Evolutionary conservation across 106 monocot genomes (phyloP).

Genomic region (Dioscorea zingiberensis): DNA sequence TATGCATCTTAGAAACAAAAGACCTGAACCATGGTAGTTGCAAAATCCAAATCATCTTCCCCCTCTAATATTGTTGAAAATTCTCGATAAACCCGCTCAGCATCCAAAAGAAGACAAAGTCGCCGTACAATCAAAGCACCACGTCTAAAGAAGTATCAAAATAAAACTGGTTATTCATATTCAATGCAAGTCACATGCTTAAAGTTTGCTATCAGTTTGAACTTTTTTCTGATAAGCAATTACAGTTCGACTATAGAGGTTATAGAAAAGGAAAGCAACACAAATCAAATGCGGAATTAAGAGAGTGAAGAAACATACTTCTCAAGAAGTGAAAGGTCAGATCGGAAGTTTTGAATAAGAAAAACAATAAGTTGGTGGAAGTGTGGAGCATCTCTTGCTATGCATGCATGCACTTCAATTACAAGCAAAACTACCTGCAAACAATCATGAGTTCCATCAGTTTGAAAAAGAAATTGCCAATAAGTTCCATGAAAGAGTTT

Average conservation of each 20-base stretch:
- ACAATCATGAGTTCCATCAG: neutral
- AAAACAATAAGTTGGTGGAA: slow-evolving; percentile 58
- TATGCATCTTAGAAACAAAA: neutral
- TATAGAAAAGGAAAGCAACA: neutral
- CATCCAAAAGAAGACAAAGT: slow-evolving; percentile 84
- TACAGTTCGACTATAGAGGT: neutral
- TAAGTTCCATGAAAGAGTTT: too few relatives aligned
- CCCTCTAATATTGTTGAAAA: slow-evolving; percentile 78
- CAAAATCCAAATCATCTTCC: slow-evolving; percentile 84
- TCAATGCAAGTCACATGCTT: neutral
- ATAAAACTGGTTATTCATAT: neutral
- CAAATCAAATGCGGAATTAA: neutral
- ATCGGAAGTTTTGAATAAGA: slow-evolving; percentile 53
- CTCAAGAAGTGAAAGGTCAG: slow-evolving; percentile 61
- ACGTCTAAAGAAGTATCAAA: slow-evolving; percentile 45
- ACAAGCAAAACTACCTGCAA: slow-evolving; percentile 80
- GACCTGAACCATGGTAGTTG: slow-evolving; percentile 95
- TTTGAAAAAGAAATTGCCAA: too few relatives aligned
- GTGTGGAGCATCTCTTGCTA: slow-evolving; percentile 62
- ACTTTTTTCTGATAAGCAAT: neutral
- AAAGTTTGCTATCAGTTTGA: neutral
- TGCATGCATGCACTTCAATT: slow-evolving; percentile 82
- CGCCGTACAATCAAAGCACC: slow-evolving; percentile 91
- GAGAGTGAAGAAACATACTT: slow-evolving; percentile 40
- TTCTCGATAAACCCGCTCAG: slow-evolving; percentile 77